A percentile compares a stretch with the other conserved stretches of the same genome.
Evolutionary conservation across 2,329 filamentous ascomycete species (phyloP).

Genomic region (Ophiostoma pallidulum): DNA sequence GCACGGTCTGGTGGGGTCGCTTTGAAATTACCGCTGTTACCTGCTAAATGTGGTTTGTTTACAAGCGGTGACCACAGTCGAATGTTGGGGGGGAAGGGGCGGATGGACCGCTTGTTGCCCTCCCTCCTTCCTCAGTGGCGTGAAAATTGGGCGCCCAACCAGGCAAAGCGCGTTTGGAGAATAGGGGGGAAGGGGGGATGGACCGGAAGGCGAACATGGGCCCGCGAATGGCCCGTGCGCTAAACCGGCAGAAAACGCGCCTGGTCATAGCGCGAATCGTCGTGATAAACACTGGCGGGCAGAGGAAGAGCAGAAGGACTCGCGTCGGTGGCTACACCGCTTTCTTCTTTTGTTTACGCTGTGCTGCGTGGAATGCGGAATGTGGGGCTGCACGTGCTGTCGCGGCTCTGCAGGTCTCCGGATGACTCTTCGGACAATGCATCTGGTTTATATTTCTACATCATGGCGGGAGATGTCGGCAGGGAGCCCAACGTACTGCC

Average conservation of each 20-base stretch:
- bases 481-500: too few relatives aligned
- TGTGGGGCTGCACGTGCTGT: background rate
- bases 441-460: too few relatives aligned
- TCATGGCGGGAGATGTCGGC: too few relatives aligned
- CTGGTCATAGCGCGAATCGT: conserved; percentile 12
- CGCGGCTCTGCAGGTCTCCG: too few relatives aligned
- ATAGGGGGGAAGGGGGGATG: conserved; percentile 1
- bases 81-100: background rate
- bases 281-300: too few relatives aligned
- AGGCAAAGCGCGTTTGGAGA: conserved; percentile 4
- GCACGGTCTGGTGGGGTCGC: conserved; percentile 7
- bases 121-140: conserved; percentile 1
- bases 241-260: conserved; percentile 11
- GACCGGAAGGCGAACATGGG: conserved; percentile 5
- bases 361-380: conserved; percentile 2
- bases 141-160: background rate
- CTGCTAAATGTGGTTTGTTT: conserved; percentile 5
- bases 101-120: background rate
- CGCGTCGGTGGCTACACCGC: too few relatives aligned
- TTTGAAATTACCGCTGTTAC: conserved; percentile 2
- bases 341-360: conserved; percentile 4
- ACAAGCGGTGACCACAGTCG: background rate
- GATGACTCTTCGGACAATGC: too few relatives aligned
- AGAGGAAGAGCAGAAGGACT: too few relatives aligned
- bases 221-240: conserved; percentile 14